Percentiles rank a stretch among this genome's conserved stretches.
Conservation (phyloP, 108 stramenopile species). For the Epithemia pelagica region DNA sequence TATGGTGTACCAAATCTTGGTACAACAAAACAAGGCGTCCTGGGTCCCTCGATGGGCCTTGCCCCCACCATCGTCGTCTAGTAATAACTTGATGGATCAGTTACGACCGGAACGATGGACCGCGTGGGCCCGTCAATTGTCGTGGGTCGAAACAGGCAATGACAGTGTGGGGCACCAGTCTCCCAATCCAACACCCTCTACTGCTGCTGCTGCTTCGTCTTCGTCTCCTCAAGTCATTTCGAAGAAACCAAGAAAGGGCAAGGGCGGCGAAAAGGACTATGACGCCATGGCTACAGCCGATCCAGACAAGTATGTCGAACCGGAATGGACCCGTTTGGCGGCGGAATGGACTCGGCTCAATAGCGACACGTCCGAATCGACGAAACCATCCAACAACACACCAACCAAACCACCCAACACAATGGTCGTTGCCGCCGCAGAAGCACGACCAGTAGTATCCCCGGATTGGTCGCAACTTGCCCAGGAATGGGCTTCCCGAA, state of each 20-base stretch:
- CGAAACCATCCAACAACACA: neutral
- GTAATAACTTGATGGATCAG: neutral
- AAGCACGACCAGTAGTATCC: too few species aligned
- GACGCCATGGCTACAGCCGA: too few species aligned
- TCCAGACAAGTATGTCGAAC: too few species aligned
- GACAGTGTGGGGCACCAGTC: too few species aligned
- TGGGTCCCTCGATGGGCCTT: neutral
- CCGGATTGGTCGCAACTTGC: neutral
- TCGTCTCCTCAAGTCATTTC: too few species aligned
- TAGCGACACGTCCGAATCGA: neutral
- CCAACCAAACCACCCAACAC: too few species aligned
- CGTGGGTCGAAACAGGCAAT: neutral
- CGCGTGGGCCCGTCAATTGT: neutral
- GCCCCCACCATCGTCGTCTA: neutral
- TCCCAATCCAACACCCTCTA: too few species aligned
- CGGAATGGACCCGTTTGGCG: neutral
- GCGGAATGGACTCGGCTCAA: neutral
- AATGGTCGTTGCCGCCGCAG: too few species aligned
- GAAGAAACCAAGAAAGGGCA: too few species aligned
- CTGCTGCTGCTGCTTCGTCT: too few species aligned
- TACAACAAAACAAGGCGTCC: neutral
- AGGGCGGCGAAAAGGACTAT: too few species aligned
- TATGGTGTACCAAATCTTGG: neutral
- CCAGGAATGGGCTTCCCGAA: neutral
- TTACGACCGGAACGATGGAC: neutral